These are phyloP conservation scores for Coemansia sp. DNA, from an alignment of 192 early-diverging fungal genomes.

Conservation along the genomic window DNA sequence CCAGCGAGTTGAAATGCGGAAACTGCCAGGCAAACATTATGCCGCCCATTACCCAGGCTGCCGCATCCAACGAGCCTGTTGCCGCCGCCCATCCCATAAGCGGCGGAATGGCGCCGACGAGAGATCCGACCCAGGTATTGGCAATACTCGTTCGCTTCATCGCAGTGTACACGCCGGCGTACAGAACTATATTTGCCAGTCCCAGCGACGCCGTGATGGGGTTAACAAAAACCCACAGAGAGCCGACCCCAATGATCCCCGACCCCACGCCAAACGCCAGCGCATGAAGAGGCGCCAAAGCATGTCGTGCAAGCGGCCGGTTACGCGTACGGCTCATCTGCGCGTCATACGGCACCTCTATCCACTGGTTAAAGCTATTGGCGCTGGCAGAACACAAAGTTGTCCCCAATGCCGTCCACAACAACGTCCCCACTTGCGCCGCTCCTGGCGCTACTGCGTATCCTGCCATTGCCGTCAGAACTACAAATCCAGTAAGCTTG, in stretches of 20 bases:
- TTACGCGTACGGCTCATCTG: conserved; percentile 95
- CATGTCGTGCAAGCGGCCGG: conserved; percentile 78
- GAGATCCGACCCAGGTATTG: conserved; percentile 94
- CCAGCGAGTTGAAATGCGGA: conserved; percentile 94
- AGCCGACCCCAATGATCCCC: conserved; percentile 62
- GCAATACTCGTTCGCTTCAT: conserved; percentile 88
- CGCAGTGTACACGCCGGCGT: conserved; percentile 85
- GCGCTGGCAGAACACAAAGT: conserved; percentile 83
- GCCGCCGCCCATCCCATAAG: conserved; percentile 97
- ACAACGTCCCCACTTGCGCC: conserved; percentile 56
- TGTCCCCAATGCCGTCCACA: conserved; percentile 83
- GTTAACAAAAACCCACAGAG: conserved; percentile 77
- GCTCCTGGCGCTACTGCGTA: conserved; percentile 88
- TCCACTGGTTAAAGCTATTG: conserved; percentile 96
- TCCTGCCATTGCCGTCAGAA: conserved; percentile 91
- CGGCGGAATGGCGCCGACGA: conserved; percentile 96
- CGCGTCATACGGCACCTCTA: conserved; percentile 92
- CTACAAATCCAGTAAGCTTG: conserved; percentile 83
- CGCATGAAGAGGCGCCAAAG: conserved; percentile 72
- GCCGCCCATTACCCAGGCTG: conserved; percentile 75
- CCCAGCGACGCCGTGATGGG: conserved; percentile 81
- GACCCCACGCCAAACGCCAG: conserved; percentile 67
- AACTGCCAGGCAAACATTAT: conserved; percentile 98
- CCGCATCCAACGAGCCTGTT: conserved; percentile 68
- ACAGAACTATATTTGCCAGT: conserved; percentile 81